phyloP scores from a whole-genome alignment of 2,329 filamentous ascomycete genomes.

The Pleurostoma richardsiae region DNA sequence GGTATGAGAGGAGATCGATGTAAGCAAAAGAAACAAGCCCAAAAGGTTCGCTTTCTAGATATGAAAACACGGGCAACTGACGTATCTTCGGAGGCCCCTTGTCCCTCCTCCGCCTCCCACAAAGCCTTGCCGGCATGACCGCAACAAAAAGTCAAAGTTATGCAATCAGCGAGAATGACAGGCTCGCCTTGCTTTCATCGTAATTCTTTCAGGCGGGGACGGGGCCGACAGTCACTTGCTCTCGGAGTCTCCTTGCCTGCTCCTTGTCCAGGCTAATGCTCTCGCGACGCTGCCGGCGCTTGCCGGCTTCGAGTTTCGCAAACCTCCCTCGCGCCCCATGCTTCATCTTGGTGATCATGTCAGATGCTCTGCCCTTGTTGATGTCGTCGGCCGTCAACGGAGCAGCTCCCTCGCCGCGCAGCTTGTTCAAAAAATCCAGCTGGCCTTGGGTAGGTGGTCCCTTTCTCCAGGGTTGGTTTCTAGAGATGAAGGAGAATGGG shows the following conservation, averaged over 20 bases:
- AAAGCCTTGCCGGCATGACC: too few species aligned
- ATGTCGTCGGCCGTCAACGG: conserved; percentile 51
- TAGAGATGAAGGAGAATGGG: conserved; percentile 61
- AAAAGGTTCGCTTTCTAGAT: too few species aligned
- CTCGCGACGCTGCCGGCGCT: conserved; percentile 40
- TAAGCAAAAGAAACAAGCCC: too few species aligned
- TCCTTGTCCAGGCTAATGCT: conserved; percentile 30
- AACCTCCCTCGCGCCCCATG: conserved; percentile 71
- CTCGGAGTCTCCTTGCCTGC: conserved; percentile 33
- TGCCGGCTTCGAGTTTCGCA: conserved; percentile 44
- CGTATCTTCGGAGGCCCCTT: too few species aligned
- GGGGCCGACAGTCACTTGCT: conserved; percentile 53
- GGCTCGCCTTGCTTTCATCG: neutral
- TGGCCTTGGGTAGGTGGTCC: conserved; percentile 60
- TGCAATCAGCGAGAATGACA: too few species aligned
- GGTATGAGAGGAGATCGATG: too few species aligned
- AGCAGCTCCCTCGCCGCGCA: conserved; percentile 45
- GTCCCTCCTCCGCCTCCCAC: too few species aligned
- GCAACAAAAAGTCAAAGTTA: too few species aligned
- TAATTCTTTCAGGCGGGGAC: conserved; percentile 21
- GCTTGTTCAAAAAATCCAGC: conserved; percentile 64
- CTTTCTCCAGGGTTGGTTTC: conserved; percentile 65
- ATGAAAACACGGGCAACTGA: too few species aligned
- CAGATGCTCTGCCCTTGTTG: conserved; percentile 74
- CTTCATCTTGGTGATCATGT: conserved; percentile 91